Evolutionary conservation across 805 yeast species (phyloP).

Genomic region (Schwanniomyces pseudopolymorphus): DNA sequence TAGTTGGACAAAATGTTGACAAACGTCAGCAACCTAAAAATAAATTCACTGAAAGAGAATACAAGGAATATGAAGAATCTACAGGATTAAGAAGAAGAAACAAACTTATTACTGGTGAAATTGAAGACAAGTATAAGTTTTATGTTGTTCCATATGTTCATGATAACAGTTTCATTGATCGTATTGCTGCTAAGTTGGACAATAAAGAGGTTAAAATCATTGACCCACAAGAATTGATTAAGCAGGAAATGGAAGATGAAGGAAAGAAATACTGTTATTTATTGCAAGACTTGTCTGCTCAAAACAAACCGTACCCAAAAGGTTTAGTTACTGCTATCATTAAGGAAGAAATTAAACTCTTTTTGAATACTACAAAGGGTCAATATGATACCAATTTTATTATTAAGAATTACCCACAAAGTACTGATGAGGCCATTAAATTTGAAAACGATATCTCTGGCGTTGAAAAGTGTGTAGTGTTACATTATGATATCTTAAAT

Average conservation of each 20-base stretch:
- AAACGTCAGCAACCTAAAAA: constrained; percentile 28
- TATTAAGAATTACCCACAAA: constrained; percentile 58
- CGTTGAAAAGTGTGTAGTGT: constrained; percentile 39
- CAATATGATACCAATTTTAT: constrained; percentile 48
- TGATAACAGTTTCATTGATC: constrained; percentile 14
- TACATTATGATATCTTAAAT: constrained; percentile 27
- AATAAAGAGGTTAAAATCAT: constrained; percentile 37
- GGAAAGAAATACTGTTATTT: constrained; percentile 51
- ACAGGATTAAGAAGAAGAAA: constrained; percentile 53
- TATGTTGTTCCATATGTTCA: constrained; percentile 39
- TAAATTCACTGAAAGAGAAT: constrained; percentile 49
- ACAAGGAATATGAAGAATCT: constrained; percentile 46
- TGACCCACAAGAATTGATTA: constrained; percentile 52
- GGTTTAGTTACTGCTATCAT: constrained; percentile 55
- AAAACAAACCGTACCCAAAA: constrained; percentile 30
- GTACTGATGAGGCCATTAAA: constrained; percentile 64
- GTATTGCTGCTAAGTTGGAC: constrained; percentile 17
- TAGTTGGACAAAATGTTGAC: constrained; percentile 28
- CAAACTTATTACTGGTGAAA: constrained; percentile 38
- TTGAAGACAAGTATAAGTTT: constrained; percentile 39
- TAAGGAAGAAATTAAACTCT: constrained; percentile 34
- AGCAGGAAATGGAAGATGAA: constrained; percentile 42
- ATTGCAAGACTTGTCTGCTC: constrained; percentile 42
- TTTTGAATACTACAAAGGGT: constrained; percentile 34
- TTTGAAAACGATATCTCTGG: constrained; percentile 70